Evolutionary conservation across 768 basidiomycete species (phyloP).

Genomic region (Collybia nuda): DNA sequence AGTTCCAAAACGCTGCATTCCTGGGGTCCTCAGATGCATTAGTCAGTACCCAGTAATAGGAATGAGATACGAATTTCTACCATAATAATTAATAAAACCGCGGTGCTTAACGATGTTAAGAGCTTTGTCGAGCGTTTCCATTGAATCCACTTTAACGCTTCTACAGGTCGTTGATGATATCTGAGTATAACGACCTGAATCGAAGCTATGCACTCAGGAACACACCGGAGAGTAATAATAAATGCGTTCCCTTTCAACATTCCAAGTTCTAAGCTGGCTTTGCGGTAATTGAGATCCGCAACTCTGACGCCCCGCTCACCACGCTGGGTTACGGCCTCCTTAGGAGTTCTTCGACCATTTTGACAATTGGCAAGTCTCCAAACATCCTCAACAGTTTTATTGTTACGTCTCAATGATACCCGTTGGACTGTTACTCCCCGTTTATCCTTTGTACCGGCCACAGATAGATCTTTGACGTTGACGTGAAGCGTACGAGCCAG

Average conservation of each 20-base stretch:
- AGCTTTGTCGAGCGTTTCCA: slow-evolving; percentile 69
- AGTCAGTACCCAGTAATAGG: slow-evolving; percentile 5
- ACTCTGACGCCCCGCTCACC: slow-evolving; percentile 91
- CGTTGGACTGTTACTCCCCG: slow-evolving; percentile 95
- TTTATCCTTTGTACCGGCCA: slow-evolving; percentile 98
- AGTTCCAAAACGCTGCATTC: slow-evolving; percentile 99
- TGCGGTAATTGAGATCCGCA: slow-evolving; percentile 84
- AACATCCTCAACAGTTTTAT: slow-evolving; percentile 76
- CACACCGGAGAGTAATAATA: slow-evolving; percentile 88
- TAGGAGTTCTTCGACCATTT: slow-evolving; percentile 49
- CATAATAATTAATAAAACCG: slow-evolving; percentile 99
- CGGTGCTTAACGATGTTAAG: slow-evolving; percentile 75
- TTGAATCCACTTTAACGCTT: slow-evolving; percentile 79
- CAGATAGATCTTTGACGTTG: slow-evolving; percentile 76
- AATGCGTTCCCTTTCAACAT: slow-evolving; percentile 98
- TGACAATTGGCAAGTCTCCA: slow-evolving; percentile 82
- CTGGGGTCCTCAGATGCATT: slow-evolving; percentile 32
- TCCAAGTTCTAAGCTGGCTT: slow-evolving; percentile 83
- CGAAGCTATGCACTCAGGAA: background rate
- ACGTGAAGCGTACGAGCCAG: slow-evolving; percentile 78
- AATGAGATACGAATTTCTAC: slow-evolving; percentile 42
- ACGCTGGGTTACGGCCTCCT: slow-evolving; percentile 63
- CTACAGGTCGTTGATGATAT: slow-evolving; percentile 34
- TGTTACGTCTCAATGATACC: slow-evolving; percentile 76
- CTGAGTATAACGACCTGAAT: too few species aligned